Conservation (phyloP, 2,329 filamentous ascomycete genomes). For the Penicillium rolfsii region DNA sequence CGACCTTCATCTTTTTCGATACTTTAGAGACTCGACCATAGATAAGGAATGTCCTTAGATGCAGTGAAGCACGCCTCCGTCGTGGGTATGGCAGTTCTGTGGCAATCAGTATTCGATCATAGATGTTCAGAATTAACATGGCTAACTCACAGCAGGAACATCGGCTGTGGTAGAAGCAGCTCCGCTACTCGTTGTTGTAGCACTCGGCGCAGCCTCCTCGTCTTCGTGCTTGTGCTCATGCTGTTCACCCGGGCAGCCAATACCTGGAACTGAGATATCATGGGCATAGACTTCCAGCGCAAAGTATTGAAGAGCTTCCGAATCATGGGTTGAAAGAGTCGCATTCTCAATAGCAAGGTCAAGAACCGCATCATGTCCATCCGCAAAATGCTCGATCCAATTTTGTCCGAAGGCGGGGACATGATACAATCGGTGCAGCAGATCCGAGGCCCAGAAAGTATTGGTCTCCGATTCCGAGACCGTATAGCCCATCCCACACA, state of each 20-base stretch:
- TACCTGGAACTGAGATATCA: slow-evolving; percentile 65
- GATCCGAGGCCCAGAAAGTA: slow-evolving; percentile 67
- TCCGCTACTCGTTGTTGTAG: slow-evolving; percentile 17
- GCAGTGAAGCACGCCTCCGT: slow-evolving; percentile 47
- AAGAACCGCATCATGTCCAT: slow-evolving; percentile 60
- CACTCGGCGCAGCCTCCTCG: slow-evolving; percentile 11
- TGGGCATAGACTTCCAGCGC: slow-evolving; percentile 68
- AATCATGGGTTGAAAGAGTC: slow-evolving; percentile 59
- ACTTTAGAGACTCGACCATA: neutral
- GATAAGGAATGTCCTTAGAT: slow-evolving; percentile 19
- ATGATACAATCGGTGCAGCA: slow-evolving; percentile 69
- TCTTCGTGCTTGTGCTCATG: slow-evolving; percentile 17
- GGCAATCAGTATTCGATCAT: slow-evolving; percentile 12
- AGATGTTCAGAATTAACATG: neutral
- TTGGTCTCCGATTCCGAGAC: slow-evolving; percentile 61
- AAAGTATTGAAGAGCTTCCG: slow-evolving; percentile 68
- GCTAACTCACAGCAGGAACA: slow-evolving; percentile 33
- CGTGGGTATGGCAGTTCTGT: slow-evolving; percentile 49
- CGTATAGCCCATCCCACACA: slow-evolving; percentile 67
- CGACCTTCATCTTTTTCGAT: too few relatives aligned
- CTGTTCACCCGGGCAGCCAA: slow-evolving; percentile 59
- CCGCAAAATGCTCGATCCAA: slow-evolving; percentile 65
- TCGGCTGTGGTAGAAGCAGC: slow-evolving; percentile 23
- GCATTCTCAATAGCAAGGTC: slow-evolving; percentile 57
- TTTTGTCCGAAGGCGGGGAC: slow-evolving; percentile 63